Evolutionary conservation across 73 alveolate genomes (phyloP), one percentile per base, ranked within the genome.

Genomic region (Paramecium sexaurelia): DNA sequence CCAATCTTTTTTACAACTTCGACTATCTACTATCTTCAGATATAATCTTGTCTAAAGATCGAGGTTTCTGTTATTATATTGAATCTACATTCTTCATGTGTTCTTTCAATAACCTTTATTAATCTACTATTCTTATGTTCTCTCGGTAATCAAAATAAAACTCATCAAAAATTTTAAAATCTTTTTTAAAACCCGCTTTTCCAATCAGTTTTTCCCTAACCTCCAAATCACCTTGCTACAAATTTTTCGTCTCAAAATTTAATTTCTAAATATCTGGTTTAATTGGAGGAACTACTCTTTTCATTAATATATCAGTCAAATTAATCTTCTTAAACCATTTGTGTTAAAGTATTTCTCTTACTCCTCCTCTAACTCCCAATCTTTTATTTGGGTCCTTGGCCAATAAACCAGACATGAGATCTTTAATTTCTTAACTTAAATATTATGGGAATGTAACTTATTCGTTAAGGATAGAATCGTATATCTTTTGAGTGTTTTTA

Each of bases 361-460:
- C 56, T 90, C 92, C 96, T 39, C 95, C 95, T n/a, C 43, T 47
- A 47, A 89, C 94, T 1, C 99, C 98, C 3, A 96, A 85, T 85
- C 99, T 91, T 71, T 92, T 95, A 15, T 61, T 51, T 1, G 99
- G 99, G 73, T 97, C 96, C 86, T 95, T 95, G 85, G 93, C 85
- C 73, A 97, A 95, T 68, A 97, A 92, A 13, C 95, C 94, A 22
- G 75, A 47, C 36, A 97, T 86, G 6, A 96, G 78, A 83, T 96
- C 97, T 86, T 96, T 94, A 43, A 93, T 85, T 55, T 83, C 83
- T 55, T 66, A 37, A 75, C 75, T 67, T 5, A 95, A 84, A 33
- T 45, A 73, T 27, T 35, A 51, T 13, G 97, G 97, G 45, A 87
- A 82, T 51, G 84, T 75, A 26, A 94, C 43, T 11, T 95, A 68